Evolutionary conservation across 108 stramenopile genomes (phyloP), one percentile per base, ranked within the genome.

Genomic region (Discostella pseudostelligera): DNA sequence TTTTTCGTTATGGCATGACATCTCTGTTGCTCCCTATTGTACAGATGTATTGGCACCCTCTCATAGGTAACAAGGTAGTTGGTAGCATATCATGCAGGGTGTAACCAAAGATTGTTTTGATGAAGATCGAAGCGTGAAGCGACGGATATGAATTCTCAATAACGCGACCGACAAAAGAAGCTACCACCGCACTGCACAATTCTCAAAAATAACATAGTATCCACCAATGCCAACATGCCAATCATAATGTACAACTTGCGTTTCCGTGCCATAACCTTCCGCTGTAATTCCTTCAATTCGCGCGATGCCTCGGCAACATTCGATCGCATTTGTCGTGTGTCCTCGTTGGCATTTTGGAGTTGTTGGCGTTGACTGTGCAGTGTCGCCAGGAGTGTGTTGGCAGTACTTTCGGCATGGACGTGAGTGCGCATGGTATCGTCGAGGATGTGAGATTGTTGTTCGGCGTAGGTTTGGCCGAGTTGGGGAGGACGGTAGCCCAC

Each of bases 391-490:
- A 94, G 87, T n/a, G 82, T 76, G 43, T 80, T 82, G 22, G 89
- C 88, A 5, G 89, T 87, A 12, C 81, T 83, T 69, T 91, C 93
- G 8, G 93, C 76, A 65, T 84, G 69, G 44, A 90, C 87, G 51
- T 89, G 89, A 24, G 93, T 89, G 37, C 84, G 76, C 67, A 88
- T 77, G 8, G 93, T 84, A 51, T 94, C 93, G 24, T 85, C 77
- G 26, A 94, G 59, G 14, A 83, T 64, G 17, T 79, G 67, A 3
- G 86, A 87, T 62, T 94, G 92, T 53, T 90, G 79, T n/a, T 87
- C 86, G 20, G 89, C 88, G 62, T 84, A 86, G 13, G 55, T 51
- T 20, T 77, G 64, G 22, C 40, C 43, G 43, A 72, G 69, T 32
- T 32, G 83, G 13, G 87, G 90, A 17, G 69, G 56, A 26, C 81